A percentile compares a stretch with the other conserved stretches of the same genome.
Evolutionary conservation across 208 protist species (phyloP).

Genomic region (Crithidia brevicula): DNA sequence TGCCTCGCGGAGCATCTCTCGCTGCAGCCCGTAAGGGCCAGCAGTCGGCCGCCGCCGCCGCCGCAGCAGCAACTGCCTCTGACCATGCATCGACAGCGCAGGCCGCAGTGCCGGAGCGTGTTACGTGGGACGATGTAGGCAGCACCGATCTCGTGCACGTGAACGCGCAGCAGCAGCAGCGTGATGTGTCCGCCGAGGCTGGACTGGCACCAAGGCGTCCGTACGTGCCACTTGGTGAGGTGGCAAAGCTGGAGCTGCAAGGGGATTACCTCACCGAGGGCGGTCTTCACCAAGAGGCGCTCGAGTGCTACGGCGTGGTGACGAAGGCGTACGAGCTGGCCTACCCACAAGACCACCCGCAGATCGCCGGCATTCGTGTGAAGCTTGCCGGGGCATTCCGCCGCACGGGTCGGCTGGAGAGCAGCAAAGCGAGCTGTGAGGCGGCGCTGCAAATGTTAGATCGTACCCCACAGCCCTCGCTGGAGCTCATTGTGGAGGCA

Average conservation of each 20-base stretch:
- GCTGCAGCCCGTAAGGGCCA: constrained; percentile 25
- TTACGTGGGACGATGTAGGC: constrained; percentile 68
- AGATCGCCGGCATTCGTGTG: constrained; percentile 71
- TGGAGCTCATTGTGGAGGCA: constrained; percentile 87
- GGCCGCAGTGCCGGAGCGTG: constrained; percentile 26
- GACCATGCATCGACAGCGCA: not conserved
- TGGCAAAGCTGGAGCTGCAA: constrained; percentile 87
- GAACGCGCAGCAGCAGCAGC: constrained; percentile 24
- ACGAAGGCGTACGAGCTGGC: constrained; percentile 85
- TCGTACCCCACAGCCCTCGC: constrained; percentile 38
- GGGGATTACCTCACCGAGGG: constrained; percentile 88
- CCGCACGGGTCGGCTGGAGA: constrained; percentile 68
- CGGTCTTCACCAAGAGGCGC: constrained; percentile 82
- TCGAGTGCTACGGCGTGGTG: constrained; percentile 90
- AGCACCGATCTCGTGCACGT: constrained; percentile 67
- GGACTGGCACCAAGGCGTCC: constrained; percentile 34
- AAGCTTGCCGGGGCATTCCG: constrained; percentile 85
- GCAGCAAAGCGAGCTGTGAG: constrained; percentile 68
- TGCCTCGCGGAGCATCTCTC: constrained; percentile 48
- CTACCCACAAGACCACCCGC: constrained; percentile 72
- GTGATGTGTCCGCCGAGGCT: not conserved
- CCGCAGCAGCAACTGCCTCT: not conserved
- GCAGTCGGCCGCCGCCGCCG: not conserved
- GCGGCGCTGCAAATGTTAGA: constrained; percentile 75
- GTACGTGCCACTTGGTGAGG: constrained; percentile 83